These are phyloP conservation scores for Ceratocystiopsis sp. DNA, from an alignment of 2,329 filamentous ascomycete species.

Conservation along the genomic window DNA sequence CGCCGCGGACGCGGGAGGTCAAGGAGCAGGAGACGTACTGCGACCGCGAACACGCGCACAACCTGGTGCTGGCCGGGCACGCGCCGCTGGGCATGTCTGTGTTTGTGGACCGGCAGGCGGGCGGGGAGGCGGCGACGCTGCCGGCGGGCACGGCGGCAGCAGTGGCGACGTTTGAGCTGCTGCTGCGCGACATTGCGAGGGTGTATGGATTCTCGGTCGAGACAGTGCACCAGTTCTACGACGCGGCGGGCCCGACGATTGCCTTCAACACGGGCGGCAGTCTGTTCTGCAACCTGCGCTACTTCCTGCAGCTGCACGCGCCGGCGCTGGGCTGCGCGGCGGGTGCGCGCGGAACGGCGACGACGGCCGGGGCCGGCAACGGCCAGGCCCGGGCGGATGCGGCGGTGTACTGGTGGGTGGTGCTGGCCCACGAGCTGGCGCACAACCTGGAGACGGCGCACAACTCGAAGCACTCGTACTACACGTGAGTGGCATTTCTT, in stretches of 20 bases:
- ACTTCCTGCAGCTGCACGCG: constrained; percentile 66
- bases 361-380: background rate
- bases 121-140: constrained; percentile 28
- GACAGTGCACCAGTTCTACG: constrained; percentile 75
- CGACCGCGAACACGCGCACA: constrained; percentile 56
- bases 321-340: constrained; percentile 19
- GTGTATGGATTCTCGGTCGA: constrained; percentile 55
- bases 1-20: constrained; percentile 53
- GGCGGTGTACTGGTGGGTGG: constrained; percentile 21
- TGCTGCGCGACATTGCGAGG: constrained; percentile 51
- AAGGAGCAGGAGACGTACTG: constrained; percentile 78
- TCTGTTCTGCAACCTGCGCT: constrained; percentile 86
- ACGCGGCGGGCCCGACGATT: constrained; percentile 62
- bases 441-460: constrained; percentile 78
- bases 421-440: constrained; percentile 87
- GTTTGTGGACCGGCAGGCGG: constrained; percentile 38
- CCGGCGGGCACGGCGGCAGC: constrained; percentile 33
- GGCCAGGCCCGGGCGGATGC: constrained; percentile 20
- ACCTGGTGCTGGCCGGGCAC: constrained; percentile 54
- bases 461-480: constrained; percentile 65
- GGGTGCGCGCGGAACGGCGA: too few species aligned
- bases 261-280: constrained; percentile 81
- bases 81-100: constrained; percentile 57
- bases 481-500: constrained; percentile 29
- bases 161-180: constrained; percentile 50